Conservation (phyloP, 148 eudicot species). For the Amaranthus cruentus region DNA sequence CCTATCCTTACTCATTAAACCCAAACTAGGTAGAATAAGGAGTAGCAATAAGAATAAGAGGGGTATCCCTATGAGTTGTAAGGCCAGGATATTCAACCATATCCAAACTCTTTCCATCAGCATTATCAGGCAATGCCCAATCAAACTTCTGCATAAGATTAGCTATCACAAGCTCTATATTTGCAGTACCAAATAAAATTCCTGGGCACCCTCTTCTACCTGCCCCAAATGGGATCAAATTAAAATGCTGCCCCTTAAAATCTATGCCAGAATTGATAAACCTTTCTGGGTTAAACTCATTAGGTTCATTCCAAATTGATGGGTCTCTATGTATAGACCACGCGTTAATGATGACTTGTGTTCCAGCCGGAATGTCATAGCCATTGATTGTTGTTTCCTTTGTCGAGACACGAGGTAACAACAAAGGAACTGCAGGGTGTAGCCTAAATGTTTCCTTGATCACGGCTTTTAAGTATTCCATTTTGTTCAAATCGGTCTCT, state of each 20-base stretch:
- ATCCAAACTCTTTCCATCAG: slow-evolving; percentile 24
- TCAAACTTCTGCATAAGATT: slow-evolving; percentile 30
- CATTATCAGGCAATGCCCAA: slow-evolving; percentile 31
- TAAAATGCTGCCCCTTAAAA: slow-evolving; percentile 32
- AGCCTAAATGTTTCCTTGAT: slow-evolving; percentile 28
- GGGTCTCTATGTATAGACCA: slow-evolving; percentile 33
- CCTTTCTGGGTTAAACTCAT: slow-evolving; percentile 30
- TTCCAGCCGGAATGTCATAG: slow-evolving; percentile 21
- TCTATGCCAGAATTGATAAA: slow-evolving; percentile 18
- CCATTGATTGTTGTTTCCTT: slow-evolving; percentile 19
- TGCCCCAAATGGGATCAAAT: slow-evolving; percentile 36
- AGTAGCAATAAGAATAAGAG: slow-evolving; percentile 32
- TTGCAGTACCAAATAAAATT: slow-evolving; percentile 18
- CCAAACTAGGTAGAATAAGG: slow-evolving; percentile 1
- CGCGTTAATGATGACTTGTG: slow-evolving; percentile 21
- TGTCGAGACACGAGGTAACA: slow-evolving; percentile 16
- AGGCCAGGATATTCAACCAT: slow-evolving; percentile 32
- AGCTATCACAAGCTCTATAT: slow-evolving; percentile 33
- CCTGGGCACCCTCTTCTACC: slow-evolving; percentile 41
- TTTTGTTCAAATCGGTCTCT: slow-evolving; percentile 23
- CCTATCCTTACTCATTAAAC: background rate
- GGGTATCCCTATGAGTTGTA: slow-evolving; percentile 27
- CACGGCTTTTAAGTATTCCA: slow-evolving; percentile 31
- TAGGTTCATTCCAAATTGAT: slow-evolving; percentile 25
- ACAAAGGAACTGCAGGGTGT: slow-evolving; percentile 22